A percentile compares a stretch with the other conserved stretches of the same genome.
Evolutionary conservation across 805 yeast genomes (phyloP).

Genomic region (Sugiyamaella marilandica): DNA sequence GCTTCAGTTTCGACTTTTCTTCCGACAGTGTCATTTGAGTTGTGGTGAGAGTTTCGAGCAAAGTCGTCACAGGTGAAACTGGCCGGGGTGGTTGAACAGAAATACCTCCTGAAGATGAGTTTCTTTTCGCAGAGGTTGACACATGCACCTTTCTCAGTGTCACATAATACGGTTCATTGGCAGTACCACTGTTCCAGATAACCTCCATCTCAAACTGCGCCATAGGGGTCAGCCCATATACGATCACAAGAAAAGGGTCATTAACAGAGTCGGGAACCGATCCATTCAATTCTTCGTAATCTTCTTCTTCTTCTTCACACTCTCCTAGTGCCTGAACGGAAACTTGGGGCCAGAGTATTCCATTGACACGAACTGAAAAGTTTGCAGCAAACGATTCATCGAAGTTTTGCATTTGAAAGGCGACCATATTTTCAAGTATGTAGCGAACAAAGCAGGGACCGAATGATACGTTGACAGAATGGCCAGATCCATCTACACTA

Average conservation of each 20-base stretch:
- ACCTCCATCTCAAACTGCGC: slow-evolving; percentile 59
- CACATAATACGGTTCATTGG: not conserved
- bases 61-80: slow-evolving; percentile 56
- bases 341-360: slow-evolving; percentile 65
- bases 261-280: not conserved
- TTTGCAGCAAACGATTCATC: slow-evolving; percentile 31
- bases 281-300: slow-evolving; percentile 24
- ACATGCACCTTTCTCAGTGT: slow-evolving; percentile 5
- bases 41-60: slow-evolving; percentile 60
- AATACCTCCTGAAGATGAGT: not conserved
- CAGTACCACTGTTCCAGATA: slow-evolving; percentile 22
- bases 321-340: slow-evolving; percentile 34
- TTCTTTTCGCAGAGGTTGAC: slow-evolving; percentile 14
- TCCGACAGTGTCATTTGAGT: slow-evolving; percentile 56
- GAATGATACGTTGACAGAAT: not conserved
- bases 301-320: slow-evolving; percentile 12
- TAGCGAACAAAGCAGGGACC: slow-evolving; percentile 27
- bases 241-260: slow-evolving; percentile 43
- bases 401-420: slow-evolving; percentile 27
- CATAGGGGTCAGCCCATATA: slow-evolving; percentile 60
- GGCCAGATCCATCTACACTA: not conserved
- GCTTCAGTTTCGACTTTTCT: slow-evolving; percentile 54
- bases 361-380: slow-evolving; percentile 46
- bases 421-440: slow-evolving; percentile 31
- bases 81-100: slow-evolving; percentile 31